A percentile compares a stretch with the other conserved stretches of the same genome.
Conservation (phyloP, 2,329 filamentous ascomycete species). For the Parascedosporium putredinis region DNA sequence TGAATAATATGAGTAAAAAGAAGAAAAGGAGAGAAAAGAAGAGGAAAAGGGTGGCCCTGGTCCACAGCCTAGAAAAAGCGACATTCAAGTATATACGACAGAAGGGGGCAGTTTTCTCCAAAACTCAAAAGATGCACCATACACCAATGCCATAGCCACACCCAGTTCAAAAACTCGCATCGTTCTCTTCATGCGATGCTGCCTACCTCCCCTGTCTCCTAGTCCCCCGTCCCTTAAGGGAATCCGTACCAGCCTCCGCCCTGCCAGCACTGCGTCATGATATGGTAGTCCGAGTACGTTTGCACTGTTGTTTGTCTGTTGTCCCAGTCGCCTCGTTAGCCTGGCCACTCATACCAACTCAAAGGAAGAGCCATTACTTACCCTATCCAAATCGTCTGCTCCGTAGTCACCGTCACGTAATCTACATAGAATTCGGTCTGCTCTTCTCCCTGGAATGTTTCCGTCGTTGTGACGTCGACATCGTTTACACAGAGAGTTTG, state of each 20-base stretch:
- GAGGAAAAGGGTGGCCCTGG: no score
- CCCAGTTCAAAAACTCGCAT: no score
- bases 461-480: constrained; percentile 3
- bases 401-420: constrained; percentile 4
- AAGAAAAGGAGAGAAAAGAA: no score
- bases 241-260: constrained; percentile 6
- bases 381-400: constrained; percentile 6
- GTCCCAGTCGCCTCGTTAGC: neutral
- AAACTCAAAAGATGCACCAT: no score
- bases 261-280: constrained; percentile 9
- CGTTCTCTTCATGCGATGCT: neutral
- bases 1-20: no score
- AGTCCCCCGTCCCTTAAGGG: neutral
- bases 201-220: neutral
- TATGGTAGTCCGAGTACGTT: constrained; percentile 5
- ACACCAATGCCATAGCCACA: no score
- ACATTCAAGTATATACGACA: no score
- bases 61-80: no score
- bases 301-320: constrained; percentile 1
- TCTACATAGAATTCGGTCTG: constrained; percentile 2
- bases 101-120: no score
- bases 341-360: neutral
- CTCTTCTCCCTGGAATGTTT: constrained; percentile 1
- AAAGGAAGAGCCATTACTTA: neutral
- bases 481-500: constrained; percentile 6